These are phyloP conservation scores for Solanum piurae DNA, from an alignment of 257 asterid species.

Conservation along the genomic window DNA sequence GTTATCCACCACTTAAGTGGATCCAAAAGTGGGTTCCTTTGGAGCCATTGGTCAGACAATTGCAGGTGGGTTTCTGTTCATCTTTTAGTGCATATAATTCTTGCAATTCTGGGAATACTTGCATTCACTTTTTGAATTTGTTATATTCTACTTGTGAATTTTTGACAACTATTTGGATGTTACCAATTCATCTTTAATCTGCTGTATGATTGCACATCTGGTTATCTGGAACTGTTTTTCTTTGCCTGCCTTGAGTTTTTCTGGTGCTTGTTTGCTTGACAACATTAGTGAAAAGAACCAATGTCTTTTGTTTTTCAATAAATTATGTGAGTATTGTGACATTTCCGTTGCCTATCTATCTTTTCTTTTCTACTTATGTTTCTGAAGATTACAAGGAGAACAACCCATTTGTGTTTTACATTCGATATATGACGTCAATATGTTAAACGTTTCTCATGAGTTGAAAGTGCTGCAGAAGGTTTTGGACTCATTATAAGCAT, in stretches of 20 bases:
- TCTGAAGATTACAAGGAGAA: not conserved
- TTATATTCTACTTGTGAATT: not conserved
- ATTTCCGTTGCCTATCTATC: not conserved
- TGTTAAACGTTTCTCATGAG: not conserved
- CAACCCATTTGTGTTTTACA: not conserved
- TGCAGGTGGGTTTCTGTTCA: conserved; percentile 20
- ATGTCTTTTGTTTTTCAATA: not conserved
- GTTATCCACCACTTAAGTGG: conserved; percentile 32
- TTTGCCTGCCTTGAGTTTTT: not conserved
- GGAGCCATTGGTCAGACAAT: conserved; percentile 11
- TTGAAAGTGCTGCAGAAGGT: not conserved
- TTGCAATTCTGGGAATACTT: not conserved
- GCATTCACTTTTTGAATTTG: not conserved
- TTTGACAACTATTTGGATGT: not conserved
- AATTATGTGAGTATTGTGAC: not conserved
- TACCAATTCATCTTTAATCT: not conserved
- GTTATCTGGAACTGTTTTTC: not conserved
- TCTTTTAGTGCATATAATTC: not conserved
- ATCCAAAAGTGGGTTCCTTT: conserved; percentile 30
- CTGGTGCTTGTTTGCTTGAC: not conserved
- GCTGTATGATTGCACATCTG: not conserved
- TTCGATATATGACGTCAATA: not conserved
- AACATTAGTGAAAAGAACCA: not conserved
- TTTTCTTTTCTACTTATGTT: not conserved
- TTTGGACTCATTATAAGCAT: not conserved